Evolutionary conservation across 768 basidiomycete species (phyloP).

Genomic region (Hysterangium stoloniferum): DNA sequence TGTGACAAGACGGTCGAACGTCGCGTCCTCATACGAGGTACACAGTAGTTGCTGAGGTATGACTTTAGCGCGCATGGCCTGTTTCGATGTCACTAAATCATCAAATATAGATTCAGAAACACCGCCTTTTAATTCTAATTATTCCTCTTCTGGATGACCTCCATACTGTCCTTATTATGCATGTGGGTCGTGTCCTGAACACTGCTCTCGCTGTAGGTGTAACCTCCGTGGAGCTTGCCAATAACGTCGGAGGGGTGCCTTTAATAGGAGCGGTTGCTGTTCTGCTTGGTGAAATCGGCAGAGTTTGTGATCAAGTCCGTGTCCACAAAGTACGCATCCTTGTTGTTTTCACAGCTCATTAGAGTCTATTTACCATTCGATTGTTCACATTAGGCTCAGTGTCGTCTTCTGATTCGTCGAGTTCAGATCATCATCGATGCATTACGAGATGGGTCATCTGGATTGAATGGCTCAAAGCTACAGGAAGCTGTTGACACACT

Average conservation of each 20-base stretch:
- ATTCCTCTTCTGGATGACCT: too few relatives aligned
- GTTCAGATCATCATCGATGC: slow-evolving; percentile 12
- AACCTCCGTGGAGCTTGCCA: slow-evolving; percentile 9
- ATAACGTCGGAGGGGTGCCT: slow-evolving; percentile 4
- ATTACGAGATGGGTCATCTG: slow-evolving; percentile 32
- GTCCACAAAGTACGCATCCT: slow-evolving; percentile 38
- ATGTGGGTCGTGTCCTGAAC: neutral
- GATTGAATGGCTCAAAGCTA: slow-evolving; percentile 34
- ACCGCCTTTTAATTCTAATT: too few relatives aligned
- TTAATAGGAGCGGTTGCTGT: slow-evolving; percentile 29
- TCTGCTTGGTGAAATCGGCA: slow-evolving; percentile 36
- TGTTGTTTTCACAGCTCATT: neutral
- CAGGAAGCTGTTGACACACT: slow-evolving; percentile 35
- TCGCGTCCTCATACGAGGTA: slow-evolving; percentile 17
- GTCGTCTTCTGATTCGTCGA: neutral
- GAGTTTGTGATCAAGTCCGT: slow-evolving; percentile 37
- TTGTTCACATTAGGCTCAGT: slow-evolving; percentile 23
- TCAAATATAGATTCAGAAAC: too few relatives aligned
- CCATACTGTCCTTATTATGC: neutral
- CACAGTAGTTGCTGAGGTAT: too few relatives aligned
- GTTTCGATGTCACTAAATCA: slow-evolving; percentile 12
- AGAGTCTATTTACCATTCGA: slow-evolving; percentile 13
- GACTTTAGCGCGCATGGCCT: slow-evolving; percentile 20
- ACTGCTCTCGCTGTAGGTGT: neutral
- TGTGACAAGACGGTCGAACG: neutral